A percentile compares a stretch with the other conserved stretches of the same genome.
phyloP scores from a whole-genome alignment of 1,284 basidiomycete genomes.

The Mrakiaceae sp. region DNA sequence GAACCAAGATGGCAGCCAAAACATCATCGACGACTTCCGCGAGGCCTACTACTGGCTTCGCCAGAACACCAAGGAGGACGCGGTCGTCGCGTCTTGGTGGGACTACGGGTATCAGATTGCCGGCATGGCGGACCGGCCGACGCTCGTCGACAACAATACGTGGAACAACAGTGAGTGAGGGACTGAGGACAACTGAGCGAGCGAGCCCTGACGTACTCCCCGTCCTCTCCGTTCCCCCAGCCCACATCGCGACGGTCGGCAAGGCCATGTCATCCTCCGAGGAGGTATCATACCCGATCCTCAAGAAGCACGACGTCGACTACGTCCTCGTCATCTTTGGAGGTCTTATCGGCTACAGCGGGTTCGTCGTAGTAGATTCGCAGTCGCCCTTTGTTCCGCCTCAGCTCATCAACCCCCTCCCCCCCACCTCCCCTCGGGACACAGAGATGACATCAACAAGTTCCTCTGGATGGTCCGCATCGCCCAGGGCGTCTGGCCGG shows the following conservation, averaged over 20 bases:
- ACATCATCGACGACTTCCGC: conserved; percentile 98
- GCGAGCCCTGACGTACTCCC: conserved; percentile 28
- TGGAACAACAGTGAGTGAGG: conserved; percentile 85
- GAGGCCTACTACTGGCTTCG: conserved; percentile 99
- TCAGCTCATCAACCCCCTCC: background rate
- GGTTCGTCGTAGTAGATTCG: conserved; percentile 31
- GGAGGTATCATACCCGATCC: conserved; percentile 91
- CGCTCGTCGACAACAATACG: conserved; percentile 96
- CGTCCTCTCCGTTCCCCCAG: conserved; percentile 32
- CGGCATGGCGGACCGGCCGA: conserved; percentile 95
- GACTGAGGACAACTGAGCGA: too few relatives aligned
- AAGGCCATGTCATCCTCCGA: conserved; percentile 94
- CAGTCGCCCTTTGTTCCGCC: too few relatives aligned
- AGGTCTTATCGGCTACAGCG: conserved; percentile 89
- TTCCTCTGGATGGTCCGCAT: conserved; percentile 99
- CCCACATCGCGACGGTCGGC: conserved; percentile 91
- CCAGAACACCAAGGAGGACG: conserved; percentile 83
- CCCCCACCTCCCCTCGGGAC: background rate
- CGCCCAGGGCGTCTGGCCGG: conserved; percentile 96
- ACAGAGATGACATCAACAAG: conserved; percentile 92
- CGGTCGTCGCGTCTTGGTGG: conserved; percentile 99
- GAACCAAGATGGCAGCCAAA: conserved; percentile 71
- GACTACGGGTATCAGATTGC: conserved; percentile 99
- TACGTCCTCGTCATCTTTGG: conserved; percentile 98
- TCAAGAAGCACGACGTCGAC: conserved; percentile 94